A percentile compares a stretch with the other conserved stretches of the same genome.
Evolutionary conservation across 495 filamentous ascomycete genomes (phyloP).

Genomic region (Rhypophila decipiens): DNA sequence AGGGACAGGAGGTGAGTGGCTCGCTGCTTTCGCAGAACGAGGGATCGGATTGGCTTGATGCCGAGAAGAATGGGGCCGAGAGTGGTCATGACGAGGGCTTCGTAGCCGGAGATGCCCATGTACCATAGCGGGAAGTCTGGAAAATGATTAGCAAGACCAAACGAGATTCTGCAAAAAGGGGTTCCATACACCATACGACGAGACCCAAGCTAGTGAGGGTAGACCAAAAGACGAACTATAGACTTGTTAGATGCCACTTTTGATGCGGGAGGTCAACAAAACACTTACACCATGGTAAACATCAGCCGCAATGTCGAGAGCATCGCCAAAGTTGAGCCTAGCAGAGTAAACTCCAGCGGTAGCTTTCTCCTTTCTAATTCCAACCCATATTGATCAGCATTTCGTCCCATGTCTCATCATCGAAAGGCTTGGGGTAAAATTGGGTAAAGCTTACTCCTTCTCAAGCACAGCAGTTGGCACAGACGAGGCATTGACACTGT

Average conservation of each 20-base stretch:
- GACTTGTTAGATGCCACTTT: constrained; percentile 1
- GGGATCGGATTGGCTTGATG: constrained; percentile 59
- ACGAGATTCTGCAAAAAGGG: background rate
- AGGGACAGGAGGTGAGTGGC: constrained; percentile 69
- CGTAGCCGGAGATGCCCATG: constrained; percentile 98
- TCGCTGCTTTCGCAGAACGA: constrained; percentile 62
- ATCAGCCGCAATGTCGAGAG: constrained; percentile 79
- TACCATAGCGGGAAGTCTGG: constrained; percentile 97
- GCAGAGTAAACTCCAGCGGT: constrained; percentile 62
- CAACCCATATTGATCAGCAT: constrained; percentile 9
- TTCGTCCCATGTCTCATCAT: no score
- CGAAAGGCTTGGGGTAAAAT: background rate
- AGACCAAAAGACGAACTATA: constrained; percentile 92
- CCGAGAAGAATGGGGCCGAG: constrained; percentile 76
- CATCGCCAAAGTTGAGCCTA: constrained; percentile 65
- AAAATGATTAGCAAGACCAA: background rate
- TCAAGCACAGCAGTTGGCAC: constrained; percentile 73
- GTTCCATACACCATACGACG: constrained; percentile 80
- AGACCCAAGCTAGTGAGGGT: constrained; percentile 83
- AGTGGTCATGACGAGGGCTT: constrained; percentile 79
- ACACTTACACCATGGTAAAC: constrained; percentile 81
- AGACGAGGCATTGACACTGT: constrained; percentile 49
- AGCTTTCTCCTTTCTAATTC: constrained; percentile 66
- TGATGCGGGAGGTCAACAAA: background rate
- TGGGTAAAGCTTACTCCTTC: constrained; percentile 61